Conservation (phyloP, 2,329 filamentous ascomycete species). For the Torrubiellomyces zombiae region DNA sequence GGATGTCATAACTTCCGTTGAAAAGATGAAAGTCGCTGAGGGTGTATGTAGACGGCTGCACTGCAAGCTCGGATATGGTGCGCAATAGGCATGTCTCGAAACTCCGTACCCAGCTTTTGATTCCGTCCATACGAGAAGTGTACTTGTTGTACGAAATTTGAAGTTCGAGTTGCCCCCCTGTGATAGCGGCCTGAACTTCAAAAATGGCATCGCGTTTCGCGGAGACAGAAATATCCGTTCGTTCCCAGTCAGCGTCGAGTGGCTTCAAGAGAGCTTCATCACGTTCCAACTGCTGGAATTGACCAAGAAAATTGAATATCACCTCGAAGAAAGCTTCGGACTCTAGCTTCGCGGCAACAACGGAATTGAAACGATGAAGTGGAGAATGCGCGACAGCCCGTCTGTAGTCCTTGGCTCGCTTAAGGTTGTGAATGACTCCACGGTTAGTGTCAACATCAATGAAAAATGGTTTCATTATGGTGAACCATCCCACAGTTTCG, state of each 20-base stretch:
- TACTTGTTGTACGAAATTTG: too few relatives aligned
- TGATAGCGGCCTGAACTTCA: too few relatives aligned
- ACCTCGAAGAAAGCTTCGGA: conserved; percentile 3
- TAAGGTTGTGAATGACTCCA: background rate
- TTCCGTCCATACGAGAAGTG: too few relatives aligned
- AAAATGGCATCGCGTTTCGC: too few relatives aligned
- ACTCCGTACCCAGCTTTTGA: too few relatives aligned
- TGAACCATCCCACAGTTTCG: conserved; percentile 22
- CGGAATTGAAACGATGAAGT: conserved; percentile 2
- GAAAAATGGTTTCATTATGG: conserved; percentile 14
- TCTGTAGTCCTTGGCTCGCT: conserved; percentile 1
- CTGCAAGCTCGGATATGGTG: too few relatives aligned
- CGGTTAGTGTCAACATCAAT: background rate
- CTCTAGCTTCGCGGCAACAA: background rate
- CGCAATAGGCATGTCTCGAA: too few relatives aligned
- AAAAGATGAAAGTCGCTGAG: conserved; percentile 2
- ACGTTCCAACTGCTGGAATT: conserved; percentile 6
- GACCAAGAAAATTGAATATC: conserved; percentile 5
- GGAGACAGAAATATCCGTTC: too few relatives aligned
- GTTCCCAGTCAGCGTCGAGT: too few relatives aligned
- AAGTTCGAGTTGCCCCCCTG: too few relatives aligned
- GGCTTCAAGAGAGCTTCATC: conserved; percentile 7
- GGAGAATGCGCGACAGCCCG: conserved; percentile 1
- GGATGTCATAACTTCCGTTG: conserved; percentile 10
- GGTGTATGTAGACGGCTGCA: too few relatives aligned